Evolutionary conservation across 2,329 filamentous ascomycete genomes (phyloP).

Genomic region (Pyrenophora tritici-repentis): DNA sequence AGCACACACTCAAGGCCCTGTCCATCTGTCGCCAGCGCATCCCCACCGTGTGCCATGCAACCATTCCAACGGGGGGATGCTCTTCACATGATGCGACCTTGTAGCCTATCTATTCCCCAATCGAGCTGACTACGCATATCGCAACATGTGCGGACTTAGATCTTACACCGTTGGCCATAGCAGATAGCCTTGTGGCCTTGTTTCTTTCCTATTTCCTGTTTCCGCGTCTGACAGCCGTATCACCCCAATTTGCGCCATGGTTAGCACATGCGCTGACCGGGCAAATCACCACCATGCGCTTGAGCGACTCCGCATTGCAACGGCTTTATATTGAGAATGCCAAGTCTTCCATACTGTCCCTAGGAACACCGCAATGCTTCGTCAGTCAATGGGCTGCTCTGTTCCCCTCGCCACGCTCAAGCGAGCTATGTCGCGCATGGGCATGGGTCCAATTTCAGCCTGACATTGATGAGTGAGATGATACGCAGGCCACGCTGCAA

Average conservation of each 20-base stretch:
- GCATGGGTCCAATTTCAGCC: constrained; percentile 8
- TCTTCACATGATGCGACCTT: constrained; percentile 16
- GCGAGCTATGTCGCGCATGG: constrained; percentile 13
- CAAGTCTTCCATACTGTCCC: background rate
- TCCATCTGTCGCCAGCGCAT: constrained; percentile 15
- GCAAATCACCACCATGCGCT: background rate
- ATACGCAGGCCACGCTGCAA: constrained; percentile 2
- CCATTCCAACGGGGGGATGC: background rate
- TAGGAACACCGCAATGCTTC: background rate
- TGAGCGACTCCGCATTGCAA: background rate
- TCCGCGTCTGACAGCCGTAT: background rate
- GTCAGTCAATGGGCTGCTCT: constrained; percentile 1
- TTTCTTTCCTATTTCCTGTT: background rate
- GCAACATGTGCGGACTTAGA: background rate
- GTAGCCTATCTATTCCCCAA: constrained; percentile 19
- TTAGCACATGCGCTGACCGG: background rate
- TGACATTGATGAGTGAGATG: constrained; percentile 4
- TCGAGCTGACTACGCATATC: constrained; percentile 22
- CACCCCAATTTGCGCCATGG: background rate
- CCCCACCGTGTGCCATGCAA: constrained; percentile 13
- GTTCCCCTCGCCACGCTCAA: constrained; percentile 2
- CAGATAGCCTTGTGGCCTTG: constrained; percentile 1
- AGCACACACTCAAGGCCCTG: constrained; percentile 9
- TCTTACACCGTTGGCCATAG: constrained; percentile 1
- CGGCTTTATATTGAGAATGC: background rate